Percentiles rank a stretch among this genome's conserved stretches.
Evolutionary conservation across 768 basidiomycete genomes (phyloP).

Genomic region (Rubroboletus pulcherrimus): DNA sequence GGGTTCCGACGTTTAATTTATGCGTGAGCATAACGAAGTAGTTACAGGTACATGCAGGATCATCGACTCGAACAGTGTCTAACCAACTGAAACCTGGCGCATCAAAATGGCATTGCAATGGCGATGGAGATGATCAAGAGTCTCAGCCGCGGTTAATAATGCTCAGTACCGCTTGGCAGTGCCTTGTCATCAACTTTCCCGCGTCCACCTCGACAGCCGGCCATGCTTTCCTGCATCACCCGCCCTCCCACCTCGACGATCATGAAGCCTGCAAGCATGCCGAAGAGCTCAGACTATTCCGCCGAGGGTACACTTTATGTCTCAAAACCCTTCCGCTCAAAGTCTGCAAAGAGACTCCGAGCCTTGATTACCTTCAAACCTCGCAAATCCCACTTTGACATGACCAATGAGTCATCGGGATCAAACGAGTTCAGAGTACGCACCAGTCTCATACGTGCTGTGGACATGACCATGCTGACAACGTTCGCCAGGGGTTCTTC

Average conservation of each 20-base stretch:
- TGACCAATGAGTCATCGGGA: slow-evolving; percentile 65
- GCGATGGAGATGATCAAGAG: neutral
- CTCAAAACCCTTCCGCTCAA: slow-evolving; percentile 73
- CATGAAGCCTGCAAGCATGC: slow-evolving; percentile 12
- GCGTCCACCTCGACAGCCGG: neutral
- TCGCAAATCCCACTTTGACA: slow-evolving; percentile 82
- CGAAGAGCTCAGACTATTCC: slow-evolving; percentile 34
- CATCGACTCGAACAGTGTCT: neutral
- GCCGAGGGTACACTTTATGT: slow-evolving; percentile 67
- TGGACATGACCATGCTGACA: slow-evolving; percentile 2
- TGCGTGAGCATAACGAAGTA: neutral
- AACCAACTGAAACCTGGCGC: neutral
- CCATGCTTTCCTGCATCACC: slow-evolving; percentile 7
- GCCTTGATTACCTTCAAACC: slow-evolving; percentile 86
- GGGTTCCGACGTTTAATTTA: neutral
- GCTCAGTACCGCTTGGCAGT: neutral
- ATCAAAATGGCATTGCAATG: neutral
- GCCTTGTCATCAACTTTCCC: slow-evolving; percentile 11
- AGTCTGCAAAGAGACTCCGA: slow-evolving; percentile 69
- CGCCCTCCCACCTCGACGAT: neutral
- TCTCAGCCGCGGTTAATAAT: neutral
- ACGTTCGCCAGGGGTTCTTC: slow-evolving; percentile 73
- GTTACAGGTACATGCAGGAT: neutral
- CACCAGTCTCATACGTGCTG: neutral
- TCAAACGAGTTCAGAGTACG: slow-evolving; percentile 81